Evolutionary conservation across 441 rosid species (phyloP), one percentile per base, ranked within the genome.

Genomic region (Erodium trifolium): DNA sequence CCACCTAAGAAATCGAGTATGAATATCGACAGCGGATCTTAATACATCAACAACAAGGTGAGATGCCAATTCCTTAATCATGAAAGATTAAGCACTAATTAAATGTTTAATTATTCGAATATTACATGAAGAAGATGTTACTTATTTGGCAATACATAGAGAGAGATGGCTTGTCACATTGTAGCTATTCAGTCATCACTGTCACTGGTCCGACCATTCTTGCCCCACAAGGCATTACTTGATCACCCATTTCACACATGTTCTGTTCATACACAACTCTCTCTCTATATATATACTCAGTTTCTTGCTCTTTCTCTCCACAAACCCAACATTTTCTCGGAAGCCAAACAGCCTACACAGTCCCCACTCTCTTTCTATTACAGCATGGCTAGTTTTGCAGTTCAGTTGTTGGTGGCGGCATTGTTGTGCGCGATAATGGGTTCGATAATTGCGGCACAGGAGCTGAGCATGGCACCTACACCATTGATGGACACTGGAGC

Each of bases 401-500:
- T 67, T 71, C 41, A 68, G 31, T 17, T 77, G 65, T 39, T 70
- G 23, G 17, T 70, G 67, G 63, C 65, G 64, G 7, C 72, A 35
- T 60, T 69, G 3, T 13, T 66, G 29, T 63, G 67, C n/a, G 23
- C 70, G 45, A 19, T 72, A 37, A 19, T 1, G 8, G 13, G 31
- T 18, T 66, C 69, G 37, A 81, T 75, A 19, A 66, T 53, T 27
- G 41, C 37, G 72, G 82, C 82, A 39, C 81, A 84, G 27, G 27
- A 23, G 27, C 27, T 23, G 27, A 69, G 19, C 5, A 45, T 77
- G 4, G n/a, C 82, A 76, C 85, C 87, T 0, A 29, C 72, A 0
- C 82, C 87, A n/a, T 47, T 75, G 10, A 74, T 81, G 83, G 83
- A 71, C 19, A 39, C 82, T 1, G 85, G 87, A 63, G 74, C 77